Evolutionary conservation across 2,329 filamentous ascomycete species (phyloP).

Genomic region (Diaporthe ilicicola): DNA sequence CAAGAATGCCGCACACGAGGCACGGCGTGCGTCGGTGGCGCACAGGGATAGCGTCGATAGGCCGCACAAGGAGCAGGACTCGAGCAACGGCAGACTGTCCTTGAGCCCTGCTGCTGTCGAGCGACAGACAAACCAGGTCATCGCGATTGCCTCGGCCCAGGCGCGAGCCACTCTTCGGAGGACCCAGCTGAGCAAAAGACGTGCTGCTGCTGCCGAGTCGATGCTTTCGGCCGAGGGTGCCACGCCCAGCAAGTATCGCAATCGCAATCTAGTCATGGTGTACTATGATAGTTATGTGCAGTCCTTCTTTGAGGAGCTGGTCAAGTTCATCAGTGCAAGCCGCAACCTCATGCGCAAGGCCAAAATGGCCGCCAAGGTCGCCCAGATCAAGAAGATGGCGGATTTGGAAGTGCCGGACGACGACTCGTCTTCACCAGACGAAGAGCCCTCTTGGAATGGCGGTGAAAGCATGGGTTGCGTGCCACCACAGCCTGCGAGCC

Average conservation of each 20-base stretch:
- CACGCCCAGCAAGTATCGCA: conserved; percentile 66
- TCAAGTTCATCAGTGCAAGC: conserved; percentile 81
- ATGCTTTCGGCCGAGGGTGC: conserved; percentile 58
- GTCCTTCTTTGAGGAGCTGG: conserved; percentile 81
- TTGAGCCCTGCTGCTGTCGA: conserved; percentile 47
- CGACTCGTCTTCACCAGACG: conserved; percentile 47
- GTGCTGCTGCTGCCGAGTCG: conserved; percentile 49
- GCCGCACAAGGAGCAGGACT: conserved; percentile 3
- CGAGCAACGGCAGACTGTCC: conserved; percentile 40
- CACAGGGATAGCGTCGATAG: conserved; percentile 27
- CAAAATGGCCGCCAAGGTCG: conserved; percentile 82
- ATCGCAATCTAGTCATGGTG: conserved; percentile 82
- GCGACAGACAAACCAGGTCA: conserved; percentile 54
- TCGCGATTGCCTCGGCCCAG: conserved; percentile 54
- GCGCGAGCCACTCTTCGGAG: conserved; percentile 59
- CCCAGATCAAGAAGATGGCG: conserved; percentile 67
- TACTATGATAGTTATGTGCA: conserved; percentile 92
- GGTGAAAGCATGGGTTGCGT: conserved; percentile 31
- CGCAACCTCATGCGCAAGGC: conserved; percentile 87
- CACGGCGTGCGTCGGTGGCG: conserved; percentile 13
- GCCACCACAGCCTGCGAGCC: background rate
- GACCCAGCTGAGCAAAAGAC: conserved; percentile 50
- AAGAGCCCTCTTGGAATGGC: conserved; percentile 35
- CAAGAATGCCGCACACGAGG: conserved; percentile 20
- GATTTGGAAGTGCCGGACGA: conserved; percentile 66